phyloP scores from a whole-genome alignment of 768 basidiomycete species.

The Lactifluus echinatus region DNA sequence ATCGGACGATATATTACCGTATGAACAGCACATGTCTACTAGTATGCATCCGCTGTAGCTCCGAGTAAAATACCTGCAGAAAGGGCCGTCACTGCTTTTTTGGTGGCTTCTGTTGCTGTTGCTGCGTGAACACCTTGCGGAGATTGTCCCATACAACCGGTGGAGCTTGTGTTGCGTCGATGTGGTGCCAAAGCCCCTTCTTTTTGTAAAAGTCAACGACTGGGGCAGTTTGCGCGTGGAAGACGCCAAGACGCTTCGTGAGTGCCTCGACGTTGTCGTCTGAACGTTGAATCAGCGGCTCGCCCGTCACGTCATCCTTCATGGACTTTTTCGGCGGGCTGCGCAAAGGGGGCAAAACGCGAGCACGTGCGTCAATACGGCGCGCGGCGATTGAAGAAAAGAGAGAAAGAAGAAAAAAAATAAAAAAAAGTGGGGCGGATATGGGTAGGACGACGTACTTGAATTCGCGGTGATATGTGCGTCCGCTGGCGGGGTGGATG shows the following conservation, averaged over 20 bases:
- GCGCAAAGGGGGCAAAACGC: slow-evolving; percentile 9
- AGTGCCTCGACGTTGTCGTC: slow-evolving; percentile 98
- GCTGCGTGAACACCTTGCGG: slow-evolving; percentile 51
- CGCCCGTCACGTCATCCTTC: slow-evolving; percentile 89
- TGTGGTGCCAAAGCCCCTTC: slow-evolving; percentile 80
- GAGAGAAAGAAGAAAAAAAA: no score
- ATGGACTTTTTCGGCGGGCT: slow-evolving; percentile 98
- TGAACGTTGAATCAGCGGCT: slow-evolving; percentile 92
- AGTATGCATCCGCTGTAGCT: slow-evolving; percentile 1
- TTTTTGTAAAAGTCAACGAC: slow-evolving; percentile 95
- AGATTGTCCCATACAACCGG: slow-evolving; percentile 85
- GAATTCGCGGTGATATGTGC: slow-evolving; percentile 94
- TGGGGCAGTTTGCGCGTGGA: slow-evolving; percentile 90
- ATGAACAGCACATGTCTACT: not conserved
- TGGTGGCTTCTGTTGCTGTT: slow-evolving; percentile 28
- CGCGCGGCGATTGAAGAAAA: not conserved
- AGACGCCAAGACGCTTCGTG: slow-evolving; percentile 78
- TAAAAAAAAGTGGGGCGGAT: no score
- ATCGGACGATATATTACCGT: slow-evolving; percentile 1
- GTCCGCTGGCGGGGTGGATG: slow-evolving; percentile 81
- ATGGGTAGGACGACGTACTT: no score
- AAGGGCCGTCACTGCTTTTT: not conserved
- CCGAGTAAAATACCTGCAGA: not conserved
- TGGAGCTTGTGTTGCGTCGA: slow-evolving; percentile 94
- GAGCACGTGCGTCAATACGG: not conserved